Conservation (phyloP, 2,329 filamentous ascomycete species). For the Cladosporium sp. region DNA sequence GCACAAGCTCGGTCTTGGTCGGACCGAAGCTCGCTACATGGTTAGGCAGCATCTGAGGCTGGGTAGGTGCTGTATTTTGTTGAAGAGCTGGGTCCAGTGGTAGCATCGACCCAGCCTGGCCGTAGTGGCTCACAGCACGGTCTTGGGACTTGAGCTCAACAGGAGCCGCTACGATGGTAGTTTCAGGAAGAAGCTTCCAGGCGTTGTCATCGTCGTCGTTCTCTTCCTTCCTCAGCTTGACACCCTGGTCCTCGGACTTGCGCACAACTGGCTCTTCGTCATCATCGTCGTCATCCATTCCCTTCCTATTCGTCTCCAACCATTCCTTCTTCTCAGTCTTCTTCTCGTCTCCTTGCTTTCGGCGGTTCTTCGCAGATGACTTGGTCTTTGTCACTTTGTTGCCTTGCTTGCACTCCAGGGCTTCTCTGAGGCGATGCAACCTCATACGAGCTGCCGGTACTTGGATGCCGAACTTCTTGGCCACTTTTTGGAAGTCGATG, state of each 20-base stretch:
- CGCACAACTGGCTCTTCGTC: constrained; percentile 3
- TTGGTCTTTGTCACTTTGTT: background rate
- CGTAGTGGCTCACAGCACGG: background rate
- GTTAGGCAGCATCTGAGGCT: background rate
- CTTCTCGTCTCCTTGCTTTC: background rate
- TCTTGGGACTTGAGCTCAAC: background rate
- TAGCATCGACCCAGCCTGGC: background rate
- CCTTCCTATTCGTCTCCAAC: constrained; percentile 25
- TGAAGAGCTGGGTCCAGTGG: background rate
- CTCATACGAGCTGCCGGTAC: constrained; percentile 19
- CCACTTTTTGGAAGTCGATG: constrained; percentile 17
- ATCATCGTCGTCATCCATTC: background rate
- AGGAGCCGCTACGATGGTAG: background rate
- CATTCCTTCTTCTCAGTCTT: constrained; percentile 4
- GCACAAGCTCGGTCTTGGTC: too few relatives aligned
- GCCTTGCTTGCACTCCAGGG: constrained; percentile 4
- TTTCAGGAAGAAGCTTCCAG: constrained; percentile 3
- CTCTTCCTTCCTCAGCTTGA: constrained; percentile 6
- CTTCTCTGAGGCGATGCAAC: constrained; percentile 12
- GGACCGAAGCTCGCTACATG: too few relatives aligned
- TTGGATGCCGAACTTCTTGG: constrained; percentile 15
- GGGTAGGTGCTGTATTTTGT: background rate
- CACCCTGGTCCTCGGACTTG: background rate
- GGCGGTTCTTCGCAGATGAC: background rate
- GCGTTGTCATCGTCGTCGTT: background rate